phyloP scores from a whole-genome alignment of 805 yeast species.

The Spathaspora passalidarum region DNA sequence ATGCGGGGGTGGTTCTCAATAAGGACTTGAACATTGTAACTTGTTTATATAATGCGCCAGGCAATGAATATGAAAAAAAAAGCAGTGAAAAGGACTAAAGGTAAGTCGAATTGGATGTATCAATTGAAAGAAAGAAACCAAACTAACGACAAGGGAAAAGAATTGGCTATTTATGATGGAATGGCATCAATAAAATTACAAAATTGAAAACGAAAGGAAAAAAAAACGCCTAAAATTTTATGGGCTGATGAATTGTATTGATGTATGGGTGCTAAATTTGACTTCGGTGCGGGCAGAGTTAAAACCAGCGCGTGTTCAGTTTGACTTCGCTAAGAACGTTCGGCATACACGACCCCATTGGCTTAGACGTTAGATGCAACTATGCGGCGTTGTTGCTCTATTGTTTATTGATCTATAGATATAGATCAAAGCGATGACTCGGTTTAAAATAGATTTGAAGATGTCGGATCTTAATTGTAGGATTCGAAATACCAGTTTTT shows the following conservation, averaged over 20 bases:
- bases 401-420: no score
- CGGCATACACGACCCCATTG: not conserved
- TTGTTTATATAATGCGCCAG: not conserved
- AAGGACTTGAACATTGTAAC: constrained; percentile 8
- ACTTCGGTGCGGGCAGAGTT: not conserved
- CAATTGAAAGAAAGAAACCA: not conserved
- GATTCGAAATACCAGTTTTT: no score
- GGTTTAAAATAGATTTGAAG: no score
- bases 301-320: not conserved
- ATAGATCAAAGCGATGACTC: no score
- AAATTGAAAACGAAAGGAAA: not conserved
- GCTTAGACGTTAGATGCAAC: no score
- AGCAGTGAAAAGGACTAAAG: not conserved
- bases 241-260: not conserved
- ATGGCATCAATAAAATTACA: not conserved
- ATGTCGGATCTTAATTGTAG: no score
- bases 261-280: not conserved
- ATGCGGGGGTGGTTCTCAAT: constrained; percentile 6
- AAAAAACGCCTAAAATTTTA: not conserved
- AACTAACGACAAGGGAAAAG: not conserved
- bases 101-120: not conserved
- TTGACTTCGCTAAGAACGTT: not conserved
- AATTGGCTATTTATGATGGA: not conserved
- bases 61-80: not conserved
- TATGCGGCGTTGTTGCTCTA: not conserved